Base-by-base conservation (phyloP, 2,329 filamentous ascomycete genomes). In the Aureobasidium melanogenum region DNA sequence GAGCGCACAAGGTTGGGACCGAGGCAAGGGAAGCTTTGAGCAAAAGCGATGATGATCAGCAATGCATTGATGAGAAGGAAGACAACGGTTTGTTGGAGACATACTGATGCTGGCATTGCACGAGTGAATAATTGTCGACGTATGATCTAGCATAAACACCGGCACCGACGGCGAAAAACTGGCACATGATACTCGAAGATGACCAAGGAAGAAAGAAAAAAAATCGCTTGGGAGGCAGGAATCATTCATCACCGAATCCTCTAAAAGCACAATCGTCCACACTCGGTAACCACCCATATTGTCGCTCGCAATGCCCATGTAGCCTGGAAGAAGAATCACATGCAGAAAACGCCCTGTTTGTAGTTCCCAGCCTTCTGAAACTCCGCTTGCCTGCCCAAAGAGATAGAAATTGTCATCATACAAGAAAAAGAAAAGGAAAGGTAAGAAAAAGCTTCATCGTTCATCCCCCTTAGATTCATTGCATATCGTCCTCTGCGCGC, bases 401-500 rank as follows among this genome's bases (percentile, higher is more conserved):
- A 50, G 12, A 50, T 30, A 47, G 44, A 30, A 47, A 47, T 47
- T 32, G 46, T 32, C 47, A 19, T 51, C 30, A 38, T 38, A 36
- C 30, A 36, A 51, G 32, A 24, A 30, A 38, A 26, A 32, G 14
- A 22, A 28, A 41, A 28, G 32, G 3, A 39, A n/a, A 5, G 8
- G n/a, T n/a, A n/a, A n/a, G n/a, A n/a, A n/a, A 24, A 34, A 14
- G 8, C 12, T 26, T 28, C 19, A n/a, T 34, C 24, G 22, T 41
- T 58, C 15, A 47, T 28, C 7, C 10, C 22, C 41, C 47, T 17
- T 17, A 48, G 22, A 41, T 59, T 47, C 44, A 66, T 59, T 65
- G 66, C 72, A 73, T 74, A 64, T 74, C 72, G 56, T 72, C 69
- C 65, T 69, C 67, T 32, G 82, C 84, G 68, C 82, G 82, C 65